Evolutionary conservation across 306 rosid genomes (phyloP).

Genomic region (Castanea sativa): DNA sequence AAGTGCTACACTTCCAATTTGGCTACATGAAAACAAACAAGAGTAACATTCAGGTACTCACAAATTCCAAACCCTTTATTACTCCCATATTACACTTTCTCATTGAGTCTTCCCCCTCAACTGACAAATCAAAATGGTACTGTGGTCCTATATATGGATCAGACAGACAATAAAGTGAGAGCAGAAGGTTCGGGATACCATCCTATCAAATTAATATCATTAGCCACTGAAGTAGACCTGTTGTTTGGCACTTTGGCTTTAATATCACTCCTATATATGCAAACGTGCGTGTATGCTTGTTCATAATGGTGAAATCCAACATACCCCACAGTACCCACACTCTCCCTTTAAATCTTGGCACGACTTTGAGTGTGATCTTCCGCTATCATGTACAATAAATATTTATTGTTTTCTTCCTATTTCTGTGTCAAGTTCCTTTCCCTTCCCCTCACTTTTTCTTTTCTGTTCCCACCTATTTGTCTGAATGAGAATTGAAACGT

Average conservation of each 20-base stretch:
- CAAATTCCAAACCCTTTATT: too few species aligned
- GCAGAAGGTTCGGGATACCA: constrained; percentile 52
- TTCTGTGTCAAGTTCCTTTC: constrained; percentile 35
- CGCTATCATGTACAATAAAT: constrained; percentile 19
- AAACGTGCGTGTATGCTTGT: neutral
- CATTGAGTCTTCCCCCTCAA: too few species aligned
- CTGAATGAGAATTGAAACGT: constrained; percentile 42
- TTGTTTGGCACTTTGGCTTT: constrained; percentile 10
- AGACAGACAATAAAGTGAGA: constrained; percentile 50
- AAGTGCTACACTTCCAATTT: too few species aligned
- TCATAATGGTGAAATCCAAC: neutral
- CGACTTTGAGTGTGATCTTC: constrained; percentile 20
- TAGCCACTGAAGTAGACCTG: constrained; percentile 63
- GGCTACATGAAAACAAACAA: too few species aligned
- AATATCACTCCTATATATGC: neutral
- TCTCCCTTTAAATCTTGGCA: neutral
- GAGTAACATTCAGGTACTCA: too few species aligned
- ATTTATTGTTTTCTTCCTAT: constrained; percentile 24
- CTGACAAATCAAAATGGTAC: constrained; percentile 43
- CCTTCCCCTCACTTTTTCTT: constrained; percentile 25
- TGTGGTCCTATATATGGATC: constrained; percentile 32
- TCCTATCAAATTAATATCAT: constrained; percentile 42
- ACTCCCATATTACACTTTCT: too few species aligned
- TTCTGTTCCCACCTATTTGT: constrained; percentile 59
- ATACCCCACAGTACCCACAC: neutral